Evolutionary conservation across 129 eudicot genomes (phyloP).

Genomic region (Smallanthus sonchifolius): DNA sequence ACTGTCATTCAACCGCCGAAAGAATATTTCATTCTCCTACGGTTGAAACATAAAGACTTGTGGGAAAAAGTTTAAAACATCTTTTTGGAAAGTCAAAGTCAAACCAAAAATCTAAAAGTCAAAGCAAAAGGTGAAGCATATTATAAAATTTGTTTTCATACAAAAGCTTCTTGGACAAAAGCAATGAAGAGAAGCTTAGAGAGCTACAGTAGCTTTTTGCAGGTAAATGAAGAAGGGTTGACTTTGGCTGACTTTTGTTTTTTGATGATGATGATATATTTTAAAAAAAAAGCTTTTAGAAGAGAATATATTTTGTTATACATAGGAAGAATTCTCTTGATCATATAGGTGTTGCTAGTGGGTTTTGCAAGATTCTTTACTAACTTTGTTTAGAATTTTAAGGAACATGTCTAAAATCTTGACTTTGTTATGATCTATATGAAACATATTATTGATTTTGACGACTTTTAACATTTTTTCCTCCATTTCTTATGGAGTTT

Average conservation of each 20-base stretch:
- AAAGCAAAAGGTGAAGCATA: slow-evolving; percentile 13
- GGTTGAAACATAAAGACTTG: slow-evolving; percentile 18
- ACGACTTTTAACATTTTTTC: background rate
- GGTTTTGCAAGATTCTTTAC: slow-evolving; percentile 19
- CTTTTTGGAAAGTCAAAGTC: slow-evolving; percentile 17
- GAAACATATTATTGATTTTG: background rate
- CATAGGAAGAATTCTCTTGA: slow-evolving; percentile 24
- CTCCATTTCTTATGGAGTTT: background rate
- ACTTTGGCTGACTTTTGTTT: background rate
- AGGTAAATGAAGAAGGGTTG: slow-evolving; percentile 5
- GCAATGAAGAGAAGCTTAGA: slow-evolving; percentile 37
- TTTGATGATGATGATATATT: background rate
- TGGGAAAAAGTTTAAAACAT: background rate
- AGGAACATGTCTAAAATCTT: slow-evolving; percentile 1
- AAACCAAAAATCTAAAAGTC: slow-evolving; percentile 1
- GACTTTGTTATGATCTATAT: background rate
- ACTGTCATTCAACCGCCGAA: slow-evolving; percentile 35
- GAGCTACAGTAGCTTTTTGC: slow-evolving; percentile 19
- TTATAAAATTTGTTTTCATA: background rate
- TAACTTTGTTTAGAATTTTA: slow-evolving; percentile 15
- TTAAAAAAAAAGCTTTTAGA: background rate
- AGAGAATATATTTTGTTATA: slow-evolving; percentile 25
- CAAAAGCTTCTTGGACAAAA: slow-evolving; percentile 42
- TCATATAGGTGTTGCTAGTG: slow-evolving; percentile 5
- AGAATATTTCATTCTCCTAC: slow-evolving; percentile 31